Conservation (phyloP, 129 eudicot species). For the Dittrichia graveolens region DNA sequence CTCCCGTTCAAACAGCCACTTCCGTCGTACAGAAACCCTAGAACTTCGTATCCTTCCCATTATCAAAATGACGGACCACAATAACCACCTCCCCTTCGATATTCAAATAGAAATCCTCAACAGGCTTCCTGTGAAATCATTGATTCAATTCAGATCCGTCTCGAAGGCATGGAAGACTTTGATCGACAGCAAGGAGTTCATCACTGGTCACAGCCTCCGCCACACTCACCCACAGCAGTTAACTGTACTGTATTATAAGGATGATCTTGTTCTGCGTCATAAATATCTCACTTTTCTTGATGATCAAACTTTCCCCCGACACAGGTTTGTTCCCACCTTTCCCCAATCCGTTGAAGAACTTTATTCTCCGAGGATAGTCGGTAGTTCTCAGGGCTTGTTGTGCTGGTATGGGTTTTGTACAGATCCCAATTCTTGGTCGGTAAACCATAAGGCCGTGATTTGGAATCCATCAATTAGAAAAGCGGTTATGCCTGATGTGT, state of each 20-base stretch:
- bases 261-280: no score
- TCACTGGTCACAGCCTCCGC: constrained; percentile 20
- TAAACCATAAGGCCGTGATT: background rate
- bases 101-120: constrained; percentile 43
- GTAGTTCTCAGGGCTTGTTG: constrained; percentile 44
- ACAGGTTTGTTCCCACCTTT: background rate
- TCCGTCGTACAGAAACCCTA: no score
- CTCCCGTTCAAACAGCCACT: no score
- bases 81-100: constrained; percentile 38
- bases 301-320: constrained; percentile 17
- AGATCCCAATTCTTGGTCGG: constrained; percentile 14
- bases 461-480: no score
- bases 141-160: constrained; percentile 40
- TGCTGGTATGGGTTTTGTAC: constrained; percentile 31
- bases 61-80: constrained; percentile 37
- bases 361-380: constrained; percentile 37
- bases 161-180: no score
- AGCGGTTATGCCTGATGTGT: no score
- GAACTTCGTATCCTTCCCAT: no score
- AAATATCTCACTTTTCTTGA: constrained; percentile 23
- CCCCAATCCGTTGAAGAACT: constrained; percentile 21
- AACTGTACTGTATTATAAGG: constrained; percentile 21
- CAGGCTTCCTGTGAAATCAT: constrained; percentile 40
- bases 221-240: background rate
- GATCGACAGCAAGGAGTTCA: constrained; percentile 40